Conservation (phyloP, 345 rosid species). For the Citrus medica region DNA sequence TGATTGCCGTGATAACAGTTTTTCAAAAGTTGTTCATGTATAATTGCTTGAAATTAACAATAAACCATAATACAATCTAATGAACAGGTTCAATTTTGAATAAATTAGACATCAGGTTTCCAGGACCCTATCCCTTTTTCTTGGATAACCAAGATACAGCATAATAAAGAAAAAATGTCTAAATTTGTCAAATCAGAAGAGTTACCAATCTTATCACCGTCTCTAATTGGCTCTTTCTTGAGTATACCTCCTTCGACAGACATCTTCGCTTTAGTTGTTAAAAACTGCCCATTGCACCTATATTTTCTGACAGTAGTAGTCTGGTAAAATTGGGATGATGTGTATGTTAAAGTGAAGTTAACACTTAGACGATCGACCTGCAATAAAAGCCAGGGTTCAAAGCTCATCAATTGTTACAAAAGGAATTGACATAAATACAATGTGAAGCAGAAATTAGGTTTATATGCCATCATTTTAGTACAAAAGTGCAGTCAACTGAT, state of each 20-base stretch:
- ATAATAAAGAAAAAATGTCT: neutral
- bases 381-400: neutral
- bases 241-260: slow-evolving; percentile 47
- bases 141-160: neutral
- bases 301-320: slow-evolving; percentile 17
- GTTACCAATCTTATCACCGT: slow-evolving; percentile 46
- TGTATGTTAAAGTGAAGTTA: slow-evolving; percentile 20
- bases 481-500: too few relatives aligned
- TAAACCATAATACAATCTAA: neutral
- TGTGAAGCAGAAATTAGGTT: neutral
- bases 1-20: neutral
- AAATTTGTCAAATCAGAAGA: neutral
- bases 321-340: slow-evolving; percentile 23
- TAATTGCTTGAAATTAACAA: neutral
- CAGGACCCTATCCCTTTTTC: neutral
- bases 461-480: neutral
- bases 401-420: neutral
- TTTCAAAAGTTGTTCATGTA: neutral
- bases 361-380: slow-evolving; percentile 31
- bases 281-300: slow-evolving; percentile 22
- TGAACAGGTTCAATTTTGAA: neutral
- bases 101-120: neutral
- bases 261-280: slow-evolving; percentile 43
- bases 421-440: neutral
- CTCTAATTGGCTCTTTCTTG: slow-evolving; percentile 42